Evolutionary conservation across 768 basidiomycete species (phyloP), one percentile per base, ranked within the genome.

Genomic region (Chlorophyllum brunneum): DNA sequence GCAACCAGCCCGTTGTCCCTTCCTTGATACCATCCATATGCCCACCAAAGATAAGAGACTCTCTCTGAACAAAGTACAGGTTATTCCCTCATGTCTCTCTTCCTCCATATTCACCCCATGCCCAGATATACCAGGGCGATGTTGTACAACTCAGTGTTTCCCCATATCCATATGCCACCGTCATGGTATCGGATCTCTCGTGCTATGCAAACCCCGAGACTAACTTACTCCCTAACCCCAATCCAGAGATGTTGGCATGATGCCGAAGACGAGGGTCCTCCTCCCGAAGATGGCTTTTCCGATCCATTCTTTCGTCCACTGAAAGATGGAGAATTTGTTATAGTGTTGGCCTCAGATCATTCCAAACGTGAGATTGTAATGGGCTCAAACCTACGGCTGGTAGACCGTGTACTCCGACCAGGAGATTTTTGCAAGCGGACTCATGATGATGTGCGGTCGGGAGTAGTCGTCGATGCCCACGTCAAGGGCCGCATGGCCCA

Each of bases 161-260:
- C 27, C 71, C 79, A 1, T 63, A 66, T 45, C 63, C 71, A 23
- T 70, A 76, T 59, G 88, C 81, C 24, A 73, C 88, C 56, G 83
- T 92, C 43, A 65, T 91, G 68, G 90, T 89, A 64, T 54, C 59
- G n/a, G 7, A 5, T 5, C 5, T 38, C 24, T 27, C 44, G 16
- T 11, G 26, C 36, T 22, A n/a, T 29, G 43, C 7, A 34, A 15
- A 40, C 54, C 33, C 40, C 44, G 29, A 10, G 37, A 9, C 47
- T 22, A 27, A 31, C 51, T 43, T 15, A 26, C 37, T n/a, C n/a
- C n/a, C n/a, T n/a, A n/a, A n/a, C 33, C 15, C 40, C 16, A 22
- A 33, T 46, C 7, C 63, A 94, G 92, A 81, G 89, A 68, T 90
- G 86, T 61, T 94, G 92, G 92, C 86, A 90, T 56, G 90, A 93